Evolutionary conservation across 257 asterid species (phyloP).

Genomic region (Petunia secreta): DNA sequence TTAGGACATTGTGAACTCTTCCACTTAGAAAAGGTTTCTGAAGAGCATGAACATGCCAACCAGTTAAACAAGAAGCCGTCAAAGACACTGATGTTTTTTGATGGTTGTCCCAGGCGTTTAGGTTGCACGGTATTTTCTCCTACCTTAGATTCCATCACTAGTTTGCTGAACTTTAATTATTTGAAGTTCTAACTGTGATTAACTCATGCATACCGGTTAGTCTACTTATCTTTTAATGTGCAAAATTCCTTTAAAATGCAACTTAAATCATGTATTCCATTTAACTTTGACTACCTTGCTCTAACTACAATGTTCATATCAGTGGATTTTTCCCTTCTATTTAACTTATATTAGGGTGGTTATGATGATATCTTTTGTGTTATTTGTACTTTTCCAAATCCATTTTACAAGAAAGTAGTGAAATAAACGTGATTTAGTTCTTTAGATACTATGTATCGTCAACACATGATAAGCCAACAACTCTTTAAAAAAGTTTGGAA

Average conservation of each 20-base stretch:
- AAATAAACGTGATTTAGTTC: no score
- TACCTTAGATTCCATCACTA: slow-evolving; percentile 9
- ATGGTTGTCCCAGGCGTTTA: slow-evolving; percentile 93
- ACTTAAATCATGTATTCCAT: neutral
- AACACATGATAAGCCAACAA: no score
- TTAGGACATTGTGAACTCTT: slow-evolving; percentile 91
- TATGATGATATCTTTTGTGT: neutral
- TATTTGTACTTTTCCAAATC: neutral
- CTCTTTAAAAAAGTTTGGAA: no score
- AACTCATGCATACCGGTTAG: neutral
- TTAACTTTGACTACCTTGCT: neutral
- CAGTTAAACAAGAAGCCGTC: slow-evolving; percentile 75
- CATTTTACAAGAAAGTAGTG: no score
- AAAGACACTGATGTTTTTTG: slow-evolving; percentile 91
- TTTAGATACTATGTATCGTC: no score
- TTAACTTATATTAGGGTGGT: neutral
- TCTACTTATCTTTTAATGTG: neutral
- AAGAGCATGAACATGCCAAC: slow-evolving; percentile 70
- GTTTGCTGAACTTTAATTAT: neutral
- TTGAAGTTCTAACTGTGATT: slow-evolving; percentile 1
- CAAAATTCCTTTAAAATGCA: neutral
- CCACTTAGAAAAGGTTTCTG: slow-evolving; percentile 74
- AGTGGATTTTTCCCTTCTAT: neutral
- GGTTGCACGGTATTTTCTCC: slow-evolving; percentile 88
- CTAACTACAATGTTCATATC: neutral